Base-by-base conservation (phyloP, 1,284 basidiomycete species). In the Schizophyllum commune region DNA sequence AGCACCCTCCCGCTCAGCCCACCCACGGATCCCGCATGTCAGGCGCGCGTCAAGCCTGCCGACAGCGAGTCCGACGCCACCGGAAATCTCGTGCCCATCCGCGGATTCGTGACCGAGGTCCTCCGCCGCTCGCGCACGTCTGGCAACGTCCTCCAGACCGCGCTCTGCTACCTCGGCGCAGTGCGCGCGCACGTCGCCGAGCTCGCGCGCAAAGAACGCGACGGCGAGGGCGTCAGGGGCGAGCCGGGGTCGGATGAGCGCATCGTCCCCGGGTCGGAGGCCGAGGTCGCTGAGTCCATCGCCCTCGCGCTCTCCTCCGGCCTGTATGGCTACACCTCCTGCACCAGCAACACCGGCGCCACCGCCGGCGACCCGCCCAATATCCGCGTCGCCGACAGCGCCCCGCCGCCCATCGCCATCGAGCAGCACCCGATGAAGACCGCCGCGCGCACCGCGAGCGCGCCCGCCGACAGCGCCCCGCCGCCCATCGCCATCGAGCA, bases 141-240 rank as follows among this genome's bases (percentile, higher is more conserved):
- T 9, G 86, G 85, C 20, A 83, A 78, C 55, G 86, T 91, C 15
- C 77, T 92, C 5, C 89, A 92, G 70, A 88, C 88, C 0, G 90
- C 89, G 0, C 74, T 92, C 0, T 92, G 89, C 70, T 92, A 91
- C 67, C 75, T 92, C 27, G 87, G 91, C 70, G 89, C 87, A 2
- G 79, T 91, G 20, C 83, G 88, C 8, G 67, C 74, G 22, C 88
- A 84, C 72, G 72, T 91, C 4, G 83, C 86, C 1, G 82, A 84
- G 53, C 75, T 90, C 13, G 73, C 82, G 62, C 74, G 70, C 3
- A 75, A 79, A 67, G 86, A 88, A 65, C 75, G 74, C 65, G 65
- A 70, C 57, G 76, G 75, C 47, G 65, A 76, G 62, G 77, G 75
- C 1, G 67, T 72, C 57, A 68, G 71, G 56, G 71, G 71, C 58